Evolutionary conservation across 768 basidiomycete genomes (phyloP).

Genomic region (Mycena polygramma): DNA sequence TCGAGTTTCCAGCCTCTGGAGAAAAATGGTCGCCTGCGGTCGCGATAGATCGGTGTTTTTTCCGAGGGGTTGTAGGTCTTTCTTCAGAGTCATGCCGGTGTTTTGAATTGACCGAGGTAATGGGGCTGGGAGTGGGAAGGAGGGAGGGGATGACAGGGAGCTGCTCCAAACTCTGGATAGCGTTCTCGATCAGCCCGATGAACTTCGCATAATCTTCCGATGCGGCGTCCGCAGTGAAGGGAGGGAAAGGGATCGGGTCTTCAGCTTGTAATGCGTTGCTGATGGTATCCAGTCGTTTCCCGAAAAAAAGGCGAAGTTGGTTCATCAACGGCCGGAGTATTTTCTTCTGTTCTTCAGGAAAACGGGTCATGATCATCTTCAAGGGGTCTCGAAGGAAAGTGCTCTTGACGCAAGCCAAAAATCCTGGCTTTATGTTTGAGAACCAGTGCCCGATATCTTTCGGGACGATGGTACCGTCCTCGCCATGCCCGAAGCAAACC

Average conservation of each 20-base stretch:
- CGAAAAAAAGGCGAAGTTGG: not conserved
- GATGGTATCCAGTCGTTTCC: not conserved
- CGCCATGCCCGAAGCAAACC: constrained; percentile 8
- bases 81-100: not conserved
- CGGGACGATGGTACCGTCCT: not conserved
- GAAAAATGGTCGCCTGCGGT: too few species aligned
- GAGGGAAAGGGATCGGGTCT: not conserved
- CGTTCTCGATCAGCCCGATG: not conserved
- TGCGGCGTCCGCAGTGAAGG: not conserved
- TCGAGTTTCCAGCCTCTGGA: too few species aligned
- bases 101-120: not conserved
- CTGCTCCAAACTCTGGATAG: not conserved
- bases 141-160: not conserved
- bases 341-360: not conserved
- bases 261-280: constrained; percentile 12
- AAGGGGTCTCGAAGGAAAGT: not conserved
- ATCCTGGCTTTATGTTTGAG: not conserved
- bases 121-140: not conserved
- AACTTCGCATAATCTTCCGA: not conserved
- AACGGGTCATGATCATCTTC: not conserved
- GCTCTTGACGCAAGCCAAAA: not conserved
- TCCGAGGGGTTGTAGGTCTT: not conserved
- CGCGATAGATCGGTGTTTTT: too few species aligned
- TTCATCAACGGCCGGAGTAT: not conserved
- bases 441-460: not conserved